phyloP scores from a whole-genome alignment of 352 stramenopile species.

The Pythium utonaiense region DNA sequence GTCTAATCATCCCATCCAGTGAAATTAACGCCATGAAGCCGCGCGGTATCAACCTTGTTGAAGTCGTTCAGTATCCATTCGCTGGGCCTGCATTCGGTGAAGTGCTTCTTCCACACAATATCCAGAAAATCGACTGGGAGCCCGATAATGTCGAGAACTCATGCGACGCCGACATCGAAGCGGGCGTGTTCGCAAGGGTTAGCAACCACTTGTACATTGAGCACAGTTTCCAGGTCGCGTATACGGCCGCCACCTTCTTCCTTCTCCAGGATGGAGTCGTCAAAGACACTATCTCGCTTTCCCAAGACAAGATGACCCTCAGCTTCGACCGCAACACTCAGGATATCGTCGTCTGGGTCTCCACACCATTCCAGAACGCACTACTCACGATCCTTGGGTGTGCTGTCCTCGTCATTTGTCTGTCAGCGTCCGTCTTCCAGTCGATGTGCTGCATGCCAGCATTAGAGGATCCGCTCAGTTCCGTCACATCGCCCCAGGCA shows the following conservation, averaged over 20 bases:
- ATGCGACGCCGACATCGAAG: neutral
- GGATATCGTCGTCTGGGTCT: neutral
- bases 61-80: neutral
- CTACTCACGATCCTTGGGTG: neutral
- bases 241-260: too few species aligned
- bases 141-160: too few species aligned
- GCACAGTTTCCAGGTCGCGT: too few species aligned
- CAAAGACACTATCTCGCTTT: too few species aligned
- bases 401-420: neutral
- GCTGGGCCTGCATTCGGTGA: neutral
- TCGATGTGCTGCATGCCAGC: neutral
- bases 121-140: neutral
- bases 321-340: neutral
- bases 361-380: neutral
- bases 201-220: neutral
- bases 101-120: neutral
- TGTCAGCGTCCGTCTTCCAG: neutral
- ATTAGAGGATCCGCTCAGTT: neutral
- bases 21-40: neutral
- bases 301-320: neutral
- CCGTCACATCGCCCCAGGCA: neutral
- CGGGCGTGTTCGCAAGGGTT: neutral
- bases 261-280: too few species aligned
- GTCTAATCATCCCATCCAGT: neutral
- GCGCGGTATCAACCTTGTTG: neutral